phyloP scores from a whole-genome alignment of 1,284 basidiomycete genomes.

The Cystobasidiaceae sp. region DNA sequence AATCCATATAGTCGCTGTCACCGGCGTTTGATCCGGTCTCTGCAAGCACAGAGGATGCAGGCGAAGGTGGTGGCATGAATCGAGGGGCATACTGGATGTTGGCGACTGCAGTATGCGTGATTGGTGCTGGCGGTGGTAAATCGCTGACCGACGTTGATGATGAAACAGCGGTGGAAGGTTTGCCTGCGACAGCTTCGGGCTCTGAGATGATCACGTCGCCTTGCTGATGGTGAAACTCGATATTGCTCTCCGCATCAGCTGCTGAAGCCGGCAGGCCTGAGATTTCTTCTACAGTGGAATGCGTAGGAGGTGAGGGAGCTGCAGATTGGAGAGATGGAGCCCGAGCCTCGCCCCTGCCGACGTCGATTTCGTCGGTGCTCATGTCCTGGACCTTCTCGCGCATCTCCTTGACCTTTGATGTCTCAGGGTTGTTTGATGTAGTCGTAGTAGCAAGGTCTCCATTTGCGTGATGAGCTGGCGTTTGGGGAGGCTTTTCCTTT shows the following conservation, averaged over 20 bases:
- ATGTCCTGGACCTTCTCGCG: slow-evolving; percentile 31
- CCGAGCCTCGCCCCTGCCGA: neutral
- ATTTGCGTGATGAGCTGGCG: neutral
- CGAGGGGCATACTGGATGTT: slow-evolving; percentile 1
- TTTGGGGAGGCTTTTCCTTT: slow-evolving; percentile 13
- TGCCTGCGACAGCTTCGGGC: neutral
- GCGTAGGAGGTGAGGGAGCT: slow-evolving; percentile 14
- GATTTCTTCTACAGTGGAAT: slow-evolving; percentile 12
- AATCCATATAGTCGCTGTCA: slow-evolving; percentile 20
- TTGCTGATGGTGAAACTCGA: neutral
- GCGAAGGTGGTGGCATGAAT: slow-evolving; percentile 30
- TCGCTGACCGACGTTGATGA: no score
- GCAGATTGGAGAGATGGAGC: neutral
- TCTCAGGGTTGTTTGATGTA: slow-evolving; percentile 3
- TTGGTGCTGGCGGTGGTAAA: neutral
- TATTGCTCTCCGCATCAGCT: slow-evolving; percentile 20
- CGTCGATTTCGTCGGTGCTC: slow-evolving; percentile 19
- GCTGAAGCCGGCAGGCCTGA: slow-evolving; percentile 22
- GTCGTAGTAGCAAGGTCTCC: neutral
- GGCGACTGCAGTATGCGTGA: slow-evolving; percentile 18
- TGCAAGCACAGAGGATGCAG: slow-evolving; percentile 29
- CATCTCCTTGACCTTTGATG: slow-evolving; percentile 29
- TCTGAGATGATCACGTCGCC: slow-evolving; percentile 3
- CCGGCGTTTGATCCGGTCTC: slow-evolving; percentile 28
- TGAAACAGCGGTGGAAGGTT: neutral